Evolutionary conservation across 352 stramenopile species (phyloP), one percentile per base, ranked within the genome.

Genomic region (Phytophthora multivora): DNA sequence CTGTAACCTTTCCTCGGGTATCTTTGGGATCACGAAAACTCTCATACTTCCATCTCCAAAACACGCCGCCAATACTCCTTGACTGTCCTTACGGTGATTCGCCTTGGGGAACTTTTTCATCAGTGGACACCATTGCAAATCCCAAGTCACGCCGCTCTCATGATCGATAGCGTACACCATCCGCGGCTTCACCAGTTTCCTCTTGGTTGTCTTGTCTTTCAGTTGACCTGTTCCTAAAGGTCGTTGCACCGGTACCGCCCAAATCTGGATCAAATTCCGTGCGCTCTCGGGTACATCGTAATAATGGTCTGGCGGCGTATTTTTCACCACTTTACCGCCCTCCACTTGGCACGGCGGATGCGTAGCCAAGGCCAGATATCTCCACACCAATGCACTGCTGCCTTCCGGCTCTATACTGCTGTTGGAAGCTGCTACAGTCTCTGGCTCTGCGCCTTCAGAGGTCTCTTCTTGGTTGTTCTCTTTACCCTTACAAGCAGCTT

Each of bases 141-240:
- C 81, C 87, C 87, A 96, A 12, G 75, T 84, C 8, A 91, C 85
- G 12, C 83, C 85, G n/a, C 77, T 80, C 15, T 77, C 48, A 45
- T 96, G 87, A 33, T 89, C 83, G 31, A 96, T 92, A 18, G 72
- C 84, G 42, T 85, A 91, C 51, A 94, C 80, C 7, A 92, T 64
- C 16, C 71, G 59, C 10, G 85, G 84, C 21, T 80, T 75, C 21
- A 69, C 55, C 2, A 51, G 23, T 19, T 10, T 55, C 23, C 25
- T 68, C 39, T 33, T 39, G 5, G 11, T 30, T 3, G 5, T 21
- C 30, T 40, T 50, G 11, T 23, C 25, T 39, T 19, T 56, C 12
- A 8, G 18, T 43, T 49, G 26, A 39, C 0, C 21, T 48, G 30
- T 43, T 33, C 31, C 28, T 49, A 21, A 40, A 38, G 47, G 46